A percentile compares a stretch with the other conserved stretches of the same genome.
Evolutionary conservation across 805 yeast genomes (phyloP).

Genomic region (Torulaspora quercuum): DNA sequence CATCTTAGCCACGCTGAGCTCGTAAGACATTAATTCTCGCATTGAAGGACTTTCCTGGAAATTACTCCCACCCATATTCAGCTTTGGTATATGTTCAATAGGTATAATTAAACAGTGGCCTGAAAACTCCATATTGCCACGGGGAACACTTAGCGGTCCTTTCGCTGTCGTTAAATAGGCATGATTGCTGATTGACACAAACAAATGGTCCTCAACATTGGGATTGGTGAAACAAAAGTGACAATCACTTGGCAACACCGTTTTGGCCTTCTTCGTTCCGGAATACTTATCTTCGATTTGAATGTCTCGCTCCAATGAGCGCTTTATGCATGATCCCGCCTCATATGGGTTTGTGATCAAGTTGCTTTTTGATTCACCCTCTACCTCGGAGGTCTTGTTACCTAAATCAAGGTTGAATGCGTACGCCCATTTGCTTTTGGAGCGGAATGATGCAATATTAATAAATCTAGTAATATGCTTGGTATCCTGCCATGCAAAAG

Average conservation of each 20-base stretch:
- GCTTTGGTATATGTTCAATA: constrained; percentile 62
- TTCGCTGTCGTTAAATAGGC: constrained; percentile 75
- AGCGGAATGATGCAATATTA: constrained; percentile 58
- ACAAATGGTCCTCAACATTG: constrained; percentile 71
- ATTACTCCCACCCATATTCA: constrained; percentile 27
- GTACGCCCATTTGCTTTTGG: constrained; percentile 64
- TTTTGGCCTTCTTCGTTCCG: constrained; percentile 33
- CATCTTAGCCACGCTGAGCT: constrained; percentile 49
- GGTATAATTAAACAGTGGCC: constrained; percentile 85
- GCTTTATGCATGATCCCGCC: constrained; percentile 6
- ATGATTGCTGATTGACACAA: constrained; percentile 65
- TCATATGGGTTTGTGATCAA: constrained; percentile 36
- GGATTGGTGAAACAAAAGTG: constrained; percentile 85
- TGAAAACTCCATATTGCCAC: constrained; percentile 50
- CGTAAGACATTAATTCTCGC: constrained; percentile 48
- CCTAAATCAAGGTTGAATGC: constrained; percentile 53
- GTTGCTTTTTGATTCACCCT: constrained; percentile 25
- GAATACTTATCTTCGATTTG: constrained; percentile 3
- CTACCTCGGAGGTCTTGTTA: constrained; percentile 20
- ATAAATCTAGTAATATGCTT: constrained; percentile 56
- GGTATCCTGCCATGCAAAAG: constrained; percentile 53
- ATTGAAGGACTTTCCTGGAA: constrained; percentile 21
- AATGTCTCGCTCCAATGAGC: constrained; percentile 13
- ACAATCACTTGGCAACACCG: constrained; percentile 59
- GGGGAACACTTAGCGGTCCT: constrained; percentile 71